Evolutionary conservation across 208 protist species (phyloP).

Genomic region (Trypanosoma scelopori): DNA sequence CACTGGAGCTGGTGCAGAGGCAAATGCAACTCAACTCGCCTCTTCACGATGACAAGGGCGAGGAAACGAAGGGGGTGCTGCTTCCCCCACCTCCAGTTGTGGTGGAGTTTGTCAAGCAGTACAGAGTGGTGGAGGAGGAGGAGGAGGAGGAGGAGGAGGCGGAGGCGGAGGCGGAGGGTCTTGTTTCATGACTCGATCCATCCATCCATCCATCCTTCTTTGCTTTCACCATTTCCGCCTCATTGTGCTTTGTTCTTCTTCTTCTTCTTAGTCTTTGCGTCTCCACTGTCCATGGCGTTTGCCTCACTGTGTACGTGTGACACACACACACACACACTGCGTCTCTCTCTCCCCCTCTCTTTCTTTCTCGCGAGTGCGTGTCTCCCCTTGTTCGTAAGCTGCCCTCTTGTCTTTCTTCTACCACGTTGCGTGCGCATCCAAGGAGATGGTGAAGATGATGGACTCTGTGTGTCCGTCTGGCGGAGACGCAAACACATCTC

Average conservation of each 20-base stretch:
- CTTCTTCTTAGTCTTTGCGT: not conserved
- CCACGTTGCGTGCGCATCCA: too few species aligned
- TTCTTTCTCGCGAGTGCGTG: not conserved
- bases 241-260: not conserved
- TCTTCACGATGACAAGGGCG: not conserved
- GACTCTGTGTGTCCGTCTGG: not conserved
- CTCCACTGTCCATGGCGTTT: not conserved
- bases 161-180: not conserved
- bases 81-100: conserved; percentile 10
- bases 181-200: not conserved
- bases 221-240: not conserved
- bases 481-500: not conserved
- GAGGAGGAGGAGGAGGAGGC: not conserved
- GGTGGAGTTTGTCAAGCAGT: conserved; percentile 23
- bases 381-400: not conserved
- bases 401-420: too few species aligned
- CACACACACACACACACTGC: too few species aligned
- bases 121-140: not conserved
- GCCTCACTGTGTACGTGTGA: not conserved
- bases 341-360: too few species aligned
- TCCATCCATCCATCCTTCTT: not conserved
- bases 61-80: not conserved
- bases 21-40: not conserved
- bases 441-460: too few species aligned
- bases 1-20: conserved; percentile 10